A percentile compares a stretch with the other conserved stretches of the same genome.
Conservation (phyloP, 169 alveolate genomes). For the Plasmodium falciparum region DNA sequence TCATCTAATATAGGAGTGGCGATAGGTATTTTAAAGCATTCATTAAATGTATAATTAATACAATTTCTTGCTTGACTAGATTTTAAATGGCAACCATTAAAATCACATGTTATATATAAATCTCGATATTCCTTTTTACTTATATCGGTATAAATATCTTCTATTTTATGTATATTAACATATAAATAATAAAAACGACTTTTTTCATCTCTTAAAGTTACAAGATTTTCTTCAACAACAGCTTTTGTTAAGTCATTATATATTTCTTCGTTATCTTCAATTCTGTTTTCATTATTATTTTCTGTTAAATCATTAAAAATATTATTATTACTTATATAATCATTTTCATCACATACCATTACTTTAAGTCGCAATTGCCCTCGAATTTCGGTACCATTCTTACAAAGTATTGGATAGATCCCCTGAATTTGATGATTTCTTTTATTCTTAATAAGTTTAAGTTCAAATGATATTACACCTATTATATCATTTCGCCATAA, state of each 20-base stretch:
- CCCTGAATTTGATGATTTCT: conserved; percentile 89
- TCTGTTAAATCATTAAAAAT: conserved; percentile 40
- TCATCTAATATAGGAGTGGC: conserved; percentile 92
- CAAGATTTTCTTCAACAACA: conserved; percentile 73
- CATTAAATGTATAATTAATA: conserved; percentile 91
- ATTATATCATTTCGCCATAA: conserved; percentile 92
- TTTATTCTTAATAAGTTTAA: conserved; percentile 87
- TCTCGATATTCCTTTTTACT: conserved; percentile 82
- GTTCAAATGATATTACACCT: conserved; percentile 90
- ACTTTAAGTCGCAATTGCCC: conserved; percentile 88
- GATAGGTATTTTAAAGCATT: conserved; percentile 92
- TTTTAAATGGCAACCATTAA: conserved; percentile 91
- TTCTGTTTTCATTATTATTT: conserved; percentile 12
- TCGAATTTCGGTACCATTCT: conserved; percentile 85
- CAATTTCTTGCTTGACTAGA: conserved; percentile 84
- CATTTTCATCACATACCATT: conserved; percentile 88
- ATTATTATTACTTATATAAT: conserved; percentile 74
- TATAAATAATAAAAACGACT: conserved; percentile 87
- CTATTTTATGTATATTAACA: conserved; percentile 88
- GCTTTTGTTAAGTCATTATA: conserved; percentile 81
- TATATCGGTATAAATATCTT: conserved; percentile 85
- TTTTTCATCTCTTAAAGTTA: conserved; percentile 27
- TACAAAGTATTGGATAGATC: conserved; percentile 83
- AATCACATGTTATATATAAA: conserved; percentile 91
- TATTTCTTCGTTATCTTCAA: conserved; percentile 15